Evolutionary conservation across 257 asterid species (phyloP).

Genomic region (Plantago elongata): DNA sequence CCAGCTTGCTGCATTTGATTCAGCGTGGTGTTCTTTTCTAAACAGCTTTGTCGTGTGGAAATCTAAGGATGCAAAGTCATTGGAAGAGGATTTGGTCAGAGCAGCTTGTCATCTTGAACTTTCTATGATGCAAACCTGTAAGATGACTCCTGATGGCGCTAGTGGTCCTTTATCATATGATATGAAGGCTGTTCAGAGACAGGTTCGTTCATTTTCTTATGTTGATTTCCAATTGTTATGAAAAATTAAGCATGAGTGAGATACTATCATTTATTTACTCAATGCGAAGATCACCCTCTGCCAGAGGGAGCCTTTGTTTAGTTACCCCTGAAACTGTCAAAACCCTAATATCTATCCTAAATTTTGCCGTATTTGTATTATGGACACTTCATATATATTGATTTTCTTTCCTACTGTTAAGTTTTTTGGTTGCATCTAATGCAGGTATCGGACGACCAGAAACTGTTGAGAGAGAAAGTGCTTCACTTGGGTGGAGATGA

Average conservation of each 20-base stretch:
- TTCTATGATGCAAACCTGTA: constrained; percentile 63
- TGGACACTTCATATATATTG: no score
- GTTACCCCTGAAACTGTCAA: no score
- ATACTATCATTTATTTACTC: no score
- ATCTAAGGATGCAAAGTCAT: constrained; percentile 52
- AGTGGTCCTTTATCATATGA: constrained; percentile 47
- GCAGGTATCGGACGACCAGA: constrained; percentile 60
- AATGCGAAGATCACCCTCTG: no score
- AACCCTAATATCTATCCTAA: not conserved
- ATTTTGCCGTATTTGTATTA: not conserved
- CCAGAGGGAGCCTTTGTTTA: no score
- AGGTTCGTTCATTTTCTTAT: constrained; percentile 33
- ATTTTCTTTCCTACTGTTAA: not conserved
- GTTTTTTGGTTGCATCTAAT: not conserved
- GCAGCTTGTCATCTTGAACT: constrained; percentile 74
- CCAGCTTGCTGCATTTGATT: constrained; percentile 57
- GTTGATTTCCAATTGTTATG: not conserved
- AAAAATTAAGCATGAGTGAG: not conserved
- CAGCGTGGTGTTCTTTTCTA: constrained; percentile 65
- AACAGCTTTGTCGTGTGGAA: constrained; percentile 69
- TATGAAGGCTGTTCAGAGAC: constrained; percentile 64
- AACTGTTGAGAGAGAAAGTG: constrained; percentile 57
- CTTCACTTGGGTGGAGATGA: constrained; percentile 62
- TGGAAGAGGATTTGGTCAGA: constrained; percentile 59
- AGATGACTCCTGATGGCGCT: constrained; percentile 50